These are phyloP conservation scores for Claviceps africana DNA, from an alignment of 2,329 filamentous ascomycete species.

Conservation along the genomic window DNA sequence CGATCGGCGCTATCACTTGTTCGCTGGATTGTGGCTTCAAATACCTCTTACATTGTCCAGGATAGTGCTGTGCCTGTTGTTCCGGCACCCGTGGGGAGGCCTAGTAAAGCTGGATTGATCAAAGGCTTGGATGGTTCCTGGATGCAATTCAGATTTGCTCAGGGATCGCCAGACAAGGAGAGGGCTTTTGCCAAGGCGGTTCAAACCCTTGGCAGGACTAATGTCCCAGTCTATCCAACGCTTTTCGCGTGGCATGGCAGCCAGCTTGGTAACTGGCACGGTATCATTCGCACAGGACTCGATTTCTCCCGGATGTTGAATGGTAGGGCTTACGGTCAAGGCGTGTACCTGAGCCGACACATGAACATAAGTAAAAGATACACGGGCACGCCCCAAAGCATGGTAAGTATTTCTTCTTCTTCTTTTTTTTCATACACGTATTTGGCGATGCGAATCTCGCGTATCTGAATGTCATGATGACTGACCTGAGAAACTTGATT, in stretches of 20 bases:
- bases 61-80: conserved; percentile 24
- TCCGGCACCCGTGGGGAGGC: neutral
- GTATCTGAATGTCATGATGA: neutral
- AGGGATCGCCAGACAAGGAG: conserved; percentile 82
- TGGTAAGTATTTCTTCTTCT: neutral
- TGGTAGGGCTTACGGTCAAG: conserved; percentile 62
- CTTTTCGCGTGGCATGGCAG: conserved; percentile 85
- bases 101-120: neutral
- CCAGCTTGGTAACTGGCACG: conserved; percentile 67
- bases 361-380: conserved; percentile 4
- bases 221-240: conserved; percentile 40
- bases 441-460: neutral
- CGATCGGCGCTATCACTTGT: conserved; percentile 54
- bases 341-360: conserved; percentile 62
- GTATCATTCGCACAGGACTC: conserved; percentile 70
- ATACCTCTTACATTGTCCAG: conserved; percentile 72
- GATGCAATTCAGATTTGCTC: conserved; percentile 75
- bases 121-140: conserved; percentile 24
- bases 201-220: conserved; percentile 20
- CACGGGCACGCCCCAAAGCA: neutral
- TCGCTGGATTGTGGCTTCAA: conserved; percentile 82
- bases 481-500: neutral
- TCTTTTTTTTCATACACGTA: too few relatives aligned
- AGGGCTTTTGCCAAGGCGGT: conserved; percentile 55
- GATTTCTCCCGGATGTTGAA: conserved; percentile 50